Base-by-base conservation (phyloP, 371 early-diverging fungal species). In the Caulochytrium protostelioides region DNA sequence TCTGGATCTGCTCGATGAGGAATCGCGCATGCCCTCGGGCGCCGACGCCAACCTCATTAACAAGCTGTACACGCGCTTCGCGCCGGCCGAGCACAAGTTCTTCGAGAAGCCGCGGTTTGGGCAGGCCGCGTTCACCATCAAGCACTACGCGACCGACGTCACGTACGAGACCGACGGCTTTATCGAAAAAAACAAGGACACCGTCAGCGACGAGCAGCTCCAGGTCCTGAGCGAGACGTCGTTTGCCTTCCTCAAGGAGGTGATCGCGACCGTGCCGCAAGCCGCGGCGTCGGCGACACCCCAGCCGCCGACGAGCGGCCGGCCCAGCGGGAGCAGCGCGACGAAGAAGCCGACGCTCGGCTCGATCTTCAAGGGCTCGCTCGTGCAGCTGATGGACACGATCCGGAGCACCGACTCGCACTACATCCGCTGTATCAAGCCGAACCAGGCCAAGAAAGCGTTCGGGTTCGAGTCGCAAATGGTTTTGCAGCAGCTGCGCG, bases 111-210 rank as follows among this genome's bases (percentile, higher is more conserved):
- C 91, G 21, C 65, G 86, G 14, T 89, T 94, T 48, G 76, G 70
- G 38, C 61, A 68, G 46, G 58, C 57, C 16, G 73, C 74, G 9
- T 95, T 95, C 47, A 72, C 72, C 4, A 59, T 95, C 29, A 63
- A 66, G 5, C 97, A 95, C 46, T 91, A 89, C 50, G 94, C 94
- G 22, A 77, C 82, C 38, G 68, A 74, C 32, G 92, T 92, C 16
- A 65, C 75, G 22, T 95, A 95, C 48, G 75, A 75, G 37, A 67
- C 77, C 16, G 85, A 87, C 22, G 87, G 87, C 8, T 99, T 98
- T 60, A 65, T 98, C 17, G 86, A 89, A 37, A 98, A 97, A 65
- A 99, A 98, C 62, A 86, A 84, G 59, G 98, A 98, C 59, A 85
- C 90, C 9, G 84, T 92, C 15, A 82, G 86, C 23, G 94, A 92